Base-by-base conservation (phyloP, 805 yeast species). In the Spathaspora sp. region DNA sequence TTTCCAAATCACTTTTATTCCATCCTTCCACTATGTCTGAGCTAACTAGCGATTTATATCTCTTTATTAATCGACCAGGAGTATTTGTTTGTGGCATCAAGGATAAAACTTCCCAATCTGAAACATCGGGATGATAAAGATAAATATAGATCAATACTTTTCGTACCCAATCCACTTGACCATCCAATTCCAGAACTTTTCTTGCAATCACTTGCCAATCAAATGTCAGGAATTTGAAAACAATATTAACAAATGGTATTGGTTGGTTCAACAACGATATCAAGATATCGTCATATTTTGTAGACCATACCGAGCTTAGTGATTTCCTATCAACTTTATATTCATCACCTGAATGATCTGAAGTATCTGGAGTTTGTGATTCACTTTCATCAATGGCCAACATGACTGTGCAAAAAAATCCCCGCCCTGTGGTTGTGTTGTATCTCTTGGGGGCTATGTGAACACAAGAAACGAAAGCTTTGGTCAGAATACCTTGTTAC, bases 331-430 rank as follows among this genome's bases (percentile, higher is more conserved):
- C 40, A n/a, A 35, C 16, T 35, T 35, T 35, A 35, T 35, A 23
- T 47, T 50, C 53, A 16, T 50, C 53, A 28, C 35, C 20, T n/a
- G 53, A 50, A 39, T 31, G 44, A 26, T 50, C 56, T 44, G 49
- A 51, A 28, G 35, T 44, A 8, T 51, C 52, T 6, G 45, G 56
- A 14, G 48, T 49, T 35, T 35, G 40, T 35, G 40, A 14, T 16
- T 35, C 40, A 14, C 40, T 35, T 16, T 35, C 40, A 35, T 35
- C 40, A 11, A 35, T 12, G 18, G 8, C 40, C 14, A 35, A 35
- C 40, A 35, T 35, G 16, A n/a, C 14, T 35, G 40, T 35, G 18
- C 17, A n/a, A n/a, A 35, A 35, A 35, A 14, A n/a, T 3, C 4
- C 9, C 18, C 16, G 3, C 40, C 40, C 3, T 35, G 40, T 35